Evolutionary conservation across 225 moss, liverwort and hornwort species (phyloP).

Genomic region (Straminergon stramineum): DNA sequence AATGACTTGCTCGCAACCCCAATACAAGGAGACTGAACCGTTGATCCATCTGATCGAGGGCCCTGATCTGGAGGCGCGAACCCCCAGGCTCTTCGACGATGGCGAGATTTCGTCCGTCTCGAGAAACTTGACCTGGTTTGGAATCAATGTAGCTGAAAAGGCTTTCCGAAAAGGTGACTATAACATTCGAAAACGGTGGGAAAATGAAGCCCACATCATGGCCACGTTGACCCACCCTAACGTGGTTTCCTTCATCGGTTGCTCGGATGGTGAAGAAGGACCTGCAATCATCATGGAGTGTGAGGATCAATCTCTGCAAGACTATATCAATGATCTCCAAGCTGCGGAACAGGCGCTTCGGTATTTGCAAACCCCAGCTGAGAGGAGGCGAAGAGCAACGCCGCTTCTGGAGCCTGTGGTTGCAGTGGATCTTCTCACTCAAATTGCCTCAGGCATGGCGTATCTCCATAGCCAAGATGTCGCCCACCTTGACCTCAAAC

Average conservation of each 20-base stretch:
- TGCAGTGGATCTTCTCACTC: neutral
- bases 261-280: neutral
- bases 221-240: neutral
- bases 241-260: neutral
- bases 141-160: neutral
- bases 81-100: accelerated
- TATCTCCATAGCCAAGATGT: neutral
- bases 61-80: too few species aligned
- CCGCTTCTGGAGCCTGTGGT: neutral
- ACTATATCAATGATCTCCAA: neutral
- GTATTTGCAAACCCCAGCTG: neutral
- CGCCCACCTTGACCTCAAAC: neutral
- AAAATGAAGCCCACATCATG: neutral
- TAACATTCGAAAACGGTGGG: neutral
- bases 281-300: neutral
- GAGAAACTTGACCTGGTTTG: neutral
- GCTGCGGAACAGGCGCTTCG: accelerated
- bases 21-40: neutral
- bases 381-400: too few species aligned
- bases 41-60: neutral
- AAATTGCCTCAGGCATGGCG: neutral
- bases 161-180: neutral
- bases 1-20: neutral
- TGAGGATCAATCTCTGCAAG: neutral
- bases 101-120: neutral